A percentile compares a stretch with the other conserved stretches of the same genome.
These are phyloP conservation scores for Mucor circinelloides DNA, from an alignment of 371 early-diverging fungal genomes.

Conservation along the genomic window DNA sequence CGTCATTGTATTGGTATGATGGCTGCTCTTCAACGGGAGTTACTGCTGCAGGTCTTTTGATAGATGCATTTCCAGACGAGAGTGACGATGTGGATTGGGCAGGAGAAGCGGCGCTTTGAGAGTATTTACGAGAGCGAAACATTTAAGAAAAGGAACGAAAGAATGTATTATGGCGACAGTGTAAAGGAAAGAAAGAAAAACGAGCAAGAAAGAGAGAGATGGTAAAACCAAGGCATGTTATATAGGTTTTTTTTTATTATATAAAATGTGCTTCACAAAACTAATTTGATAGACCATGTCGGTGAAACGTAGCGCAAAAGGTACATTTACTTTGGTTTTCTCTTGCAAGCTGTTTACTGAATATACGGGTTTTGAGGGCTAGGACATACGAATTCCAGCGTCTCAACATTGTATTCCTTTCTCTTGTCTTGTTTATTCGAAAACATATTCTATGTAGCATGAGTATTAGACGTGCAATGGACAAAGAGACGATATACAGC, in stretches of 20 bases:
- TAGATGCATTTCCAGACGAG: slow-evolving; percentile 38
- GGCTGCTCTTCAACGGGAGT: neutral
- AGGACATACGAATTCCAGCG: slow-evolving; percentile 50
- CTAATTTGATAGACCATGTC: slow-evolving; percentile 14
- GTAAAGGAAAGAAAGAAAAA: slow-evolving; percentile 8
- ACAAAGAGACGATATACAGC: neutral
- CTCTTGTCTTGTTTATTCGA: slow-evolving; percentile 44
- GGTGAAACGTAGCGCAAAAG: slow-evolving; percentile 17
- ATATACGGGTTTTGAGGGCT: slow-evolving; percentile 54
- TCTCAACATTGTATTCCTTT: slow-evolving; percentile 33
- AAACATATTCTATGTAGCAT: slow-evolving; percentile 55
- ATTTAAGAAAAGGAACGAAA: slow-evolving; percentile 14
- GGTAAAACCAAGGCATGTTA: neutral
- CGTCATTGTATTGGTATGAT: neutral
- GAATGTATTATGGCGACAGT: neutral
- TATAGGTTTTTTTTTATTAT: neutral
- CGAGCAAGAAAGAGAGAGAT: neutral
- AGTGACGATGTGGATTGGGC: slow-evolving; percentile 26
- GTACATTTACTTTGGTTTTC: neutral
- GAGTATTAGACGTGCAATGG: neutral
- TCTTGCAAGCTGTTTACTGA: slow-evolving; percentile 27
- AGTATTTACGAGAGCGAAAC: slow-evolving; percentile 24
- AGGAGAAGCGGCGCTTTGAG: neutral
- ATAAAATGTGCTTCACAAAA: slow-evolving; percentile 17
- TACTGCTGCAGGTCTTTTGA: slow-evolving; percentile 11